Conservation (phyloP, 108 stramenopile genomes). For the Nannochloropsis gaditana region DNA sequence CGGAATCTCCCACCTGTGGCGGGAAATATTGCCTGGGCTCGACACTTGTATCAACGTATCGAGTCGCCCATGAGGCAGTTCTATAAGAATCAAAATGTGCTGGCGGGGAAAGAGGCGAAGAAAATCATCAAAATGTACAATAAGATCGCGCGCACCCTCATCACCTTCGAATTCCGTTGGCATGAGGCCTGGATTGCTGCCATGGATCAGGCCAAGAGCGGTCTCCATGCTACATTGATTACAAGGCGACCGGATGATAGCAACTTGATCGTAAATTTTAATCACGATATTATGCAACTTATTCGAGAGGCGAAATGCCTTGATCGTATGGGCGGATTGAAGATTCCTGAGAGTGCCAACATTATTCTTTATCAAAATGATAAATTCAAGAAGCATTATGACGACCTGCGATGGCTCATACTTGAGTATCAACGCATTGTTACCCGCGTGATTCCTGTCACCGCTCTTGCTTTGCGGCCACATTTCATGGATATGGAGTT, state of each 20-base stretch:
- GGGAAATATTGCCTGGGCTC: constrained; percentile 77
- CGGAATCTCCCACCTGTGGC: constrained; percentile 80
- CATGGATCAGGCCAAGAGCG: constrained; percentile 79
- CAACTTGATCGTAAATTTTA: constrained; percentile 83
- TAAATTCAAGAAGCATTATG: constrained; percentile 79
- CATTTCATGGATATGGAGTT: constrained; percentile 86
- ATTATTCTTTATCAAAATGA: constrained; percentile 69
- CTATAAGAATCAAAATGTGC: constrained; percentile 69
- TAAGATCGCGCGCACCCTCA: constrained; percentile 77
- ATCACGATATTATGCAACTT: constrained; percentile 79
- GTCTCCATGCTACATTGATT: constrained; percentile 82
- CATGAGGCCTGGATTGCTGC: constrained; percentile 81
- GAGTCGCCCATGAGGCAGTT: constrained; percentile 85
- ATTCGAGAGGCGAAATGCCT: constrained; percentile 81
- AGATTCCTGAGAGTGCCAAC: constrained; percentile 74
- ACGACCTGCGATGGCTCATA: constrained; percentile 74
- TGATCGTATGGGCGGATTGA: constrained; percentile 75
- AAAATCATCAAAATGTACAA: constrained; percentile 85
- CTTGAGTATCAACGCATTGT: constrained; percentile 75
- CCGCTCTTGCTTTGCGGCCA: constrained; percentile 67
- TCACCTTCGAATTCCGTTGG: constrained; percentile 84
- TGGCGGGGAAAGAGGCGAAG: constrained; percentile 75
- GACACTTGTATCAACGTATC: constrained; percentile 78
- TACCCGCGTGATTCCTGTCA: constrained; percentile 69
- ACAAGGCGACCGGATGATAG: constrained; percentile 79